Evolutionary conservation across 108 stramenopile species (phyloP).

Genomic region (Thalassiosira profunda): DNA sequence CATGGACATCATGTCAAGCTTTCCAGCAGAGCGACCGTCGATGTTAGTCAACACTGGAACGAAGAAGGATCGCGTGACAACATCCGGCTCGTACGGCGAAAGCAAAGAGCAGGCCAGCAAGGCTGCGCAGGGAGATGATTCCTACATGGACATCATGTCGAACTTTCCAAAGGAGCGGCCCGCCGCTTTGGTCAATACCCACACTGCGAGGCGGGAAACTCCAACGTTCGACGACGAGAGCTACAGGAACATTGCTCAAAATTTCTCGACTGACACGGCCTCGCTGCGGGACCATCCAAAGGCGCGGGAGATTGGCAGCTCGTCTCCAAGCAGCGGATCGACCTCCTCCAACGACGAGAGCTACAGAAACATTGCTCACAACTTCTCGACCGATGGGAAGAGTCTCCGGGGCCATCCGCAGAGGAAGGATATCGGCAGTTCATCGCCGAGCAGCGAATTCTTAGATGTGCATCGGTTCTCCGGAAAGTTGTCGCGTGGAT

Average conservation of each 20-base stretch:
- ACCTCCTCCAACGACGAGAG: not conserved
- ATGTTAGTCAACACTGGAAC: conserved; percentile 1
- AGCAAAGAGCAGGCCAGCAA: not conserved
- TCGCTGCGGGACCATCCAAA: not conserved
- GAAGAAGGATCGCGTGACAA: not conserved
- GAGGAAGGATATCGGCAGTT: too few species aligned
- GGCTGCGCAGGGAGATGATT: not conserved
- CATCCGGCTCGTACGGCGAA: not conserved
- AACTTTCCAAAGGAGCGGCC: conserved; percentile 5
- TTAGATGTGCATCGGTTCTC: conserved; percentile 8
- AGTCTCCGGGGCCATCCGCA: too few species aligned
- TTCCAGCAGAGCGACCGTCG: not conserved
- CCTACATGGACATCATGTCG: not conserved
- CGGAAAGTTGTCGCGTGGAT: not conserved
- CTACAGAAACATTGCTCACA: too few species aligned
- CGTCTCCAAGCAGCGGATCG: not conserved
- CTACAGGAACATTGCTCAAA: conserved; percentile 1
- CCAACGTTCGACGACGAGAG: not conserved
- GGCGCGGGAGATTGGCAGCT: not conserved
- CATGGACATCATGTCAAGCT: not conserved
- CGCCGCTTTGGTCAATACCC: conserved; percentile 10
- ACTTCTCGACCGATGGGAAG: too few species aligned
- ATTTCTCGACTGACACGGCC: not conserved
- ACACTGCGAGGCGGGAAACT: not conserved
- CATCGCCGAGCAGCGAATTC: not conserved